Percentiles rank a stretch among this genome's conserved stretches.
Conservation (phyloP, 2,329 filamentous ascomycete species). For the Rhynchosporium secalis region DNA sequence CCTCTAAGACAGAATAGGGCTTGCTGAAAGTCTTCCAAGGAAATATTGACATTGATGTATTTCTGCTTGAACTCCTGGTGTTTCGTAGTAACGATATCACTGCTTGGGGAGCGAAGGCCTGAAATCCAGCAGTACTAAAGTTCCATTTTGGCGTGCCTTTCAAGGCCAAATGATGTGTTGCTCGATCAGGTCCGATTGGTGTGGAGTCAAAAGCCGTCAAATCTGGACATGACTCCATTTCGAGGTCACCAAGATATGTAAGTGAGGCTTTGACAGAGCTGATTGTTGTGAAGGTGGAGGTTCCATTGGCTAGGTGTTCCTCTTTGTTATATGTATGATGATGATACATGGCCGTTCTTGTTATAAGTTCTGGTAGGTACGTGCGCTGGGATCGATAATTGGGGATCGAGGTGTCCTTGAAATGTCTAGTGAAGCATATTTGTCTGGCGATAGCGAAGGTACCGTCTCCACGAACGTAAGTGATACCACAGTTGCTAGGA, state of each 20-base stretch:
- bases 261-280: constrained; percentile 6
- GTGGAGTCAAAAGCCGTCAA: background rate
- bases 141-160: constrained; percentile 2
- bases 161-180: background rate
- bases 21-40: constrained; percentile 14
- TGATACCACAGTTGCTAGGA: constrained; percentile 10
- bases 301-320: background rate
- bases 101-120: constrained; percentile 1
- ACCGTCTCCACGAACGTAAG: constrained; percentile 22
- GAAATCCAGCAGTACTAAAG: constrained; percentile 7
- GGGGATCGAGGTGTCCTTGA: constrained; percentile 8
- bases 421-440: constrained; percentile 19
- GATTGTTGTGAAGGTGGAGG: background rate
- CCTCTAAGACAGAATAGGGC: constrained; percentile 19
- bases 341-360: background rate
- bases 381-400: constrained; percentile 10
- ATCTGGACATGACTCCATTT: constrained; percentile 1
- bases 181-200: background rate
- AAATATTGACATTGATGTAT: background rate
- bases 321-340: background rate
- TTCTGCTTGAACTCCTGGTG: background rate
- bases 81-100: background rate
- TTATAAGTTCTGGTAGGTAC: background rate
- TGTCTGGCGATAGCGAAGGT: constrained; percentile 17
- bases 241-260: background rate